Evolutionary conservation across 345 rosid genomes (phyloP), one percentile per base, ranked within the genome.

Genomic region (Limnanthes douglasii): DNA sequence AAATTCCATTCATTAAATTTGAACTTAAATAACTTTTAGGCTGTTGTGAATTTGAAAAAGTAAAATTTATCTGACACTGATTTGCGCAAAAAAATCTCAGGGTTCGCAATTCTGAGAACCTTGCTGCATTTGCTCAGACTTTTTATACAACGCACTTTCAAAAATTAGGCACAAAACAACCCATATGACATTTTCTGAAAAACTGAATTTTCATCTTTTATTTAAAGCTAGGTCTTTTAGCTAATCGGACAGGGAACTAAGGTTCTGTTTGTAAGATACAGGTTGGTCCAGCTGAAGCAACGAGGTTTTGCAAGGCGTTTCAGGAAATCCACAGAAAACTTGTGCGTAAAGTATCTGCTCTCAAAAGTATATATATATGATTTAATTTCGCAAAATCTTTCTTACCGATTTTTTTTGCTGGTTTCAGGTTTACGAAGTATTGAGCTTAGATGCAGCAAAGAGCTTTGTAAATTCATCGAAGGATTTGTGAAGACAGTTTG

Each of bases 281-380:
- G 95, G 64, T 83, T 31, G 78, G 94, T 21, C 51, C 64, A 18
- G 69, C 53, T 12, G 93, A 76, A 33, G 93, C 94, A 1, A 74
- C 76, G 49, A 66, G 64, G 34, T 73, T 88, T 62, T 88, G 86
- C 70, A 43, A 61, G 53, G 75, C 78, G 28, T 88, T 83, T 30
- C 74, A 66, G 51, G 61, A 61, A 56, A 54, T 74, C 43, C 98
- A 88, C 70, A 67, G 54, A 62, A 78, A 68, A 70, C 83, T 79
- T 34, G 95, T 79, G 70, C 24, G 70, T 37, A 29, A 19, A 15
- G 5, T 22, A 38, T 8, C 31, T 7, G 4, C 34, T 31, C 34
- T 24, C 18, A 4, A 4, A 28, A 12, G 9, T 3, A 13, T 8
- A 12, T 15, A 5, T 49, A 18, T 18, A 22, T 40, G 16, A 29